Percentiles rank a stretch among this genome's conserved stretches.
Evolutionary conservation across 306 rosid genomes (phyloP).

Genomic region (Casuarina glauca): DNA sequence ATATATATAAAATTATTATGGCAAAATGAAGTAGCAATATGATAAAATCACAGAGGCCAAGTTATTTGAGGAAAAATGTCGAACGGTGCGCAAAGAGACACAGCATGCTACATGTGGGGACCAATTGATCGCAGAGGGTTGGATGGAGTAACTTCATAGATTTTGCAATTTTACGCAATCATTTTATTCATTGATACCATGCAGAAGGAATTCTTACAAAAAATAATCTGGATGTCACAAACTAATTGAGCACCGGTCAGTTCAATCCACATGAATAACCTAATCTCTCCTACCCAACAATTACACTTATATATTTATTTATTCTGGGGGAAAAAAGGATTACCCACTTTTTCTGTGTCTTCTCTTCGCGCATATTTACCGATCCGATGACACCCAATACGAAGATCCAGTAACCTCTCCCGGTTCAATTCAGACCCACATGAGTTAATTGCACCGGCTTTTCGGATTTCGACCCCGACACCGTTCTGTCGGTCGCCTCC

Average conservation of each 20-base stretch:
- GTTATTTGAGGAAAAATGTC: background rate
- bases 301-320: background rate
- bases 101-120: constrained; percentile 13
- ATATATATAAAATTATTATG: too few species aligned
- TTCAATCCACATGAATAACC: constrained; percentile 27
- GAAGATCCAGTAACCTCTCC: background rate
- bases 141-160: background rate
- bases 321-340: background rate
- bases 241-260: background rate
- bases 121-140: constrained; percentile 7
- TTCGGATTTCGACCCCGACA: background rate
- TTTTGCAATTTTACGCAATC: background rate
- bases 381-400: too few species aligned
- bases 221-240: background rate
- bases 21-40: too few species aligned
- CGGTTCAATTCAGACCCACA: background rate
- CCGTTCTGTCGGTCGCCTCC: background rate
- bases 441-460: too few species aligned
- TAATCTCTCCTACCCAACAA: constrained; percentile 2
- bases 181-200: background rate
- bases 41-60: too few species aligned
- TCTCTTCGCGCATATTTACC: background rate
- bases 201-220: background rate
- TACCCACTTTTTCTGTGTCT: background rate
- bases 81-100: background rate